Percentiles rank a stretch among this genome's conserved stretches.
phyloP scores from a whole-genome alignment of 768 basidiomycete genomes.

The Russula sp. region DNA sequence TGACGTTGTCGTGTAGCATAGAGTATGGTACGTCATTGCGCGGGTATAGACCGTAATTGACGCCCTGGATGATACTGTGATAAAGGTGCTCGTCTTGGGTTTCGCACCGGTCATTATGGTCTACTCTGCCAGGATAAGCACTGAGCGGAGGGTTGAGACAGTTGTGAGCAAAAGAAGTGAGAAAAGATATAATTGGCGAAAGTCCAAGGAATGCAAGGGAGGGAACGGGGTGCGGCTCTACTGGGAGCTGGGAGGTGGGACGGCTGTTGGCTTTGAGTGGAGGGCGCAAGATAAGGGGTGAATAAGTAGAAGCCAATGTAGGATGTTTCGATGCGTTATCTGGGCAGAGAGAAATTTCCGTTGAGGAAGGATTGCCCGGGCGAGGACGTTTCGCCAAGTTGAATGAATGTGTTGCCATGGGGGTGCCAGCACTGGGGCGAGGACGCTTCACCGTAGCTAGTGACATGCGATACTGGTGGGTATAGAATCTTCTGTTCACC shows the following conservation, averaged over 20 bases:
- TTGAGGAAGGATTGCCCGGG: neutral
- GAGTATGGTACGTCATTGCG: conserved; percentile 7
- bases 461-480: neutral
- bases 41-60: conserved; percentile 1
- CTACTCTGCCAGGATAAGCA: neutral
- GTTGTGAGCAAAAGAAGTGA: conserved; percentile 1
- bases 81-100: neutral
- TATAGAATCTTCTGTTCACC: neutral
- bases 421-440: neutral
- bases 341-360: neutral
- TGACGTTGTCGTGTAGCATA: conserved; percentile 9
- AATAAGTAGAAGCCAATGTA: neutral
- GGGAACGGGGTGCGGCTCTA: neutral
- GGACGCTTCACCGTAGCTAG: neutral
- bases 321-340: neutral
- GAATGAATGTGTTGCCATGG: neutral
- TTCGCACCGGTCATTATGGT: neutral
- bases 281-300: neutral
- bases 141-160: neutral
- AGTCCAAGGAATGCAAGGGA: conserved; percentile 2
- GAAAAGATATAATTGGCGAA: conserved; percentile 7
- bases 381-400: neutral
- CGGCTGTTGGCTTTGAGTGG: neutral
- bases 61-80: neutral
- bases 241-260: neutral